A percentile compares a stretch with the other conserved stretches of the same genome.
Conservation (phyloP, 805 yeast genomes). For the Spathaspora hagerdaliae region DNA sequence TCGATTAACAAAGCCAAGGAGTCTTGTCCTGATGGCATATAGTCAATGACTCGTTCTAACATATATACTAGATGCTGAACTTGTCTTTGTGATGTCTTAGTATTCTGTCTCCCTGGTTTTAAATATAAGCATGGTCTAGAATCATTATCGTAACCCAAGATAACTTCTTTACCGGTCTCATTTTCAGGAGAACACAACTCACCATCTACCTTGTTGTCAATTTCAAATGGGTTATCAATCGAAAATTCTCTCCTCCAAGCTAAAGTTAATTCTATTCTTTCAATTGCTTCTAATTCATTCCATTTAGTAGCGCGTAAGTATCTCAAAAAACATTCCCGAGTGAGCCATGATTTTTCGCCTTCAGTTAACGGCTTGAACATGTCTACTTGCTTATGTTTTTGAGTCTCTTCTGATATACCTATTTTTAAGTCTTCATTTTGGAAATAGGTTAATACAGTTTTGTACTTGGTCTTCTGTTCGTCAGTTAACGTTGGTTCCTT, state of each 20-base stretch:
- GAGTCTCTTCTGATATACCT: conserved; percentile 47
- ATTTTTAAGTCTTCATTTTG: conserved; percentile 46
- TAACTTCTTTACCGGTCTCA: conserved; percentile 88
- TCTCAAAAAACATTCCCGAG: conserved; percentile 85
- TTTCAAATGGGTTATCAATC: conserved; percentile 35
- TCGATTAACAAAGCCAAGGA: conserved; percentile 88
- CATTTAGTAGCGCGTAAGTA: conserved; percentile 94
- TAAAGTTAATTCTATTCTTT: conserved; percentile 70
- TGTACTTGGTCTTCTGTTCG: conserved; percentile 58
- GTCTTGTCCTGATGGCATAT: conserved; percentile 96
- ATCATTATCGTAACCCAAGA: conserved; percentile 86
- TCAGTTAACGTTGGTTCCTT: conserved; percentile 47
- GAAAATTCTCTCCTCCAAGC: conserved; percentile 97
- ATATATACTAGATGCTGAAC: conserved; percentile 93
- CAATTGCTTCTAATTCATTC: conserved; percentile 66
- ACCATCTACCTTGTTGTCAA: conserved; percentile 50
- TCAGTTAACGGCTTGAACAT: conserved; percentile 23
- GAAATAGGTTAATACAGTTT: conserved; percentile 62
- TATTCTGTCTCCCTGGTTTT: conserved; percentile 94
- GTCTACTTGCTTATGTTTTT: conserved; percentile 34
- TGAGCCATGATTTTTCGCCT: conserved; percentile 85
- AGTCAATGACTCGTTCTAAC: conserved; percentile 89
- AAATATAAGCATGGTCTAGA: conserved; percentile 89
- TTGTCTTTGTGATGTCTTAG: conserved; percentile 83
- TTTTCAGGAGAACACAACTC: conserved; percentile 62